Evolutionary conservation across 192 early-diverging fungal species (phyloP).

Genomic region (Coemansia sp.): DNA sequence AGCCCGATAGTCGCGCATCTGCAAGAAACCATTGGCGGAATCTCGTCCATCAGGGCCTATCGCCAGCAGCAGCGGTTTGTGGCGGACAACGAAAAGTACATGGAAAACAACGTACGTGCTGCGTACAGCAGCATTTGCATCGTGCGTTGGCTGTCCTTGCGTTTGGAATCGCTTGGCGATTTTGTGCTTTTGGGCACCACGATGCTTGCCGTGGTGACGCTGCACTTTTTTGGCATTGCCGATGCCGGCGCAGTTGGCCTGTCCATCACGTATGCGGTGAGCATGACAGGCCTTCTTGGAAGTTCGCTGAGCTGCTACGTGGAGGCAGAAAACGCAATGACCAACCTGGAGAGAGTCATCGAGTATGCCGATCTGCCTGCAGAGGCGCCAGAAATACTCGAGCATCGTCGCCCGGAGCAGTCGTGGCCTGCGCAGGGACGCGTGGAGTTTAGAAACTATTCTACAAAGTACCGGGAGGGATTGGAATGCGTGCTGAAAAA

Average conservation of each 20-base stretch:
- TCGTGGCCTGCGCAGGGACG: conserved; percentile 1
- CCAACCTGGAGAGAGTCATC: background rate
- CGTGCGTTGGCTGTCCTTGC: conserved; percentile 76
- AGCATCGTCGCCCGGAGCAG: background rate
- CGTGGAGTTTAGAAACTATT: background rate
- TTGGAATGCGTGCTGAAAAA: background rate
- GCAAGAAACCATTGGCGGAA: conserved; percentile 76
- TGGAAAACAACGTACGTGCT: conserved; percentile 78
- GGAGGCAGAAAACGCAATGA: conserved; percentile 3
- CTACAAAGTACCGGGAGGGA: background rate
- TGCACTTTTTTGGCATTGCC: conserved; percentile 54
- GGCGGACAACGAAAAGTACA: conserved; percentile 61
- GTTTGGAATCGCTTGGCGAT: conserved; percentile 80
- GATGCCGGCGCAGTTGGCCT: conserved; percentile 75
- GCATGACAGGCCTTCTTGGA: background rate
- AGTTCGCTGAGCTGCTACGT: background rate
- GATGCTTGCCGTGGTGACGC: conserved; percentile 66
- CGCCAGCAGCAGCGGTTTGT: conserved; percentile 78
- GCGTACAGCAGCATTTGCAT: conserved; percentile 74
- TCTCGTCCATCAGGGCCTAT: conserved; percentile 88
- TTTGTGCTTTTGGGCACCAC: conserved; percentile 76
- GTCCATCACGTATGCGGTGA: conserved; percentile 70
- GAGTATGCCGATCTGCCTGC: background rate
- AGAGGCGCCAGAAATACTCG: background rate
- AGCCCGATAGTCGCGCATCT: conserved; percentile 85